These are phyloP conservation scores for Cynanchum wilfordii DNA, from an alignment of 257 asterid species.

Conservation along the genomic window DNA sequence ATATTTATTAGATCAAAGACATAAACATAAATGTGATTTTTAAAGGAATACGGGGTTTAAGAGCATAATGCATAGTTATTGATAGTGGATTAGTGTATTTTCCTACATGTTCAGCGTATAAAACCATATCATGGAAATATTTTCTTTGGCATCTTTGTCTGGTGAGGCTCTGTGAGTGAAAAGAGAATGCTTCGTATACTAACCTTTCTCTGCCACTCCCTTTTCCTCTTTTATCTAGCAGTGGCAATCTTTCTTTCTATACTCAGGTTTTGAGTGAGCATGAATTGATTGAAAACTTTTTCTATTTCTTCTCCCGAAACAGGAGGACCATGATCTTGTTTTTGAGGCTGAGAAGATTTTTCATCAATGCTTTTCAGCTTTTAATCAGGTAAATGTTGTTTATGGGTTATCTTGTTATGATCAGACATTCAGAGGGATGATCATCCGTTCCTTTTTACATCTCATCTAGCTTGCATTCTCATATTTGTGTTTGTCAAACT, in stretches of 20 bases:
- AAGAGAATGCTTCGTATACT: not conserved
- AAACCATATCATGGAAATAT: not conserved
- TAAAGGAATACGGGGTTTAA: no score
- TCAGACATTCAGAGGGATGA: not conserved
- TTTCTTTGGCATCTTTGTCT: not conserved
- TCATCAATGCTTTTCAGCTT: constrained; percentile 62
- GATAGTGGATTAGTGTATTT: not conserved
- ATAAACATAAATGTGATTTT: not conserved
- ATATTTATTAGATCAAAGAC: not conserved
- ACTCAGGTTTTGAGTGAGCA: not conserved
- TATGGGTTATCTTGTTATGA: not conserved
- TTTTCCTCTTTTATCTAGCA: not conserved
- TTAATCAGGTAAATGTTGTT: constrained; percentile 50
- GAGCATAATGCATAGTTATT: not conserved
- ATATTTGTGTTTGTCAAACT: not conserved
- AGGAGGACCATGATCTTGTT: constrained; percentile 32
- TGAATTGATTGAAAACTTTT: not conserved
- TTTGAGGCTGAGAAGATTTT: constrained; percentile 45
- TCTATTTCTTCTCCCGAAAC: constrained; percentile 20
- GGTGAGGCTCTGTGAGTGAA: not conserved
- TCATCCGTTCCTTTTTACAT: not conserved
- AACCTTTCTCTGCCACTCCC: not conserved
- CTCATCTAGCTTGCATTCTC: not conserved
- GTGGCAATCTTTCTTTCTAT: not conserved
- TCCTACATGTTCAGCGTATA: not conserved